Conservation (phyloP, 2,329 filamentous ascomycete genomes). For the Penicillium sp. region DNA sequence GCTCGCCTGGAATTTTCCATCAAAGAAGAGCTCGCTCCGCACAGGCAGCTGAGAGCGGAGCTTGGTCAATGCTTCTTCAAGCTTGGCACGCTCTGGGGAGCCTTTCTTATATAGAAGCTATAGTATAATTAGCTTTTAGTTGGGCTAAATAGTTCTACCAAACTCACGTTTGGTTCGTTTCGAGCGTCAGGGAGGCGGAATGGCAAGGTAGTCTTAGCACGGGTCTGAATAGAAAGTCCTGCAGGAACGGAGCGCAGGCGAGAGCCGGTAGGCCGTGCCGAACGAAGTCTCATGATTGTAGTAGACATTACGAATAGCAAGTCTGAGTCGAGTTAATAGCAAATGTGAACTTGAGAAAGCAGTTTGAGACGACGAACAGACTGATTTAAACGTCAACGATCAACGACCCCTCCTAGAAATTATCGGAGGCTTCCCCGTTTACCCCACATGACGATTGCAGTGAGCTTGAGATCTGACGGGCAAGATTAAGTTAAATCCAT, state of each 20-base stretch:
- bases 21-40: slow-evolving; percentile 31
- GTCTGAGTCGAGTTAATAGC: background rate
- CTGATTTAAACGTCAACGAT: slow-evolving; percentile 1
- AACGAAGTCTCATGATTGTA: slow-evolving; percentile 20
- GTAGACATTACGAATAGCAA: slow-evolving; percentile 18
- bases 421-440: slow-evolving; percentile 7
- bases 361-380: background rate
- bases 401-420: background rate
- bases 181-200: slow-evolving; percentile 34
- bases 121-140: background rate
- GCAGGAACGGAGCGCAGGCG: slow-evolving; percentile 13
- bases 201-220: slow-evolving; percentile 29
- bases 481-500: background rate
- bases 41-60: slow-evolving; percentile 38
- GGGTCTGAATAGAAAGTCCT: slow-evolving; percentile 17
- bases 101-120: slow-evolving; percentile 30
- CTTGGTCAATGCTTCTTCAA: slow-evolving; percentile 33
- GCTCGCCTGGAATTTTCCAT: slow-evolving; percentile 29
- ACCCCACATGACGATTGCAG: slow-evolving; percentile 2
- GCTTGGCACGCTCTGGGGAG: slow-evolving; percentile 36
- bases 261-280: slow-evolving; percentile 16
- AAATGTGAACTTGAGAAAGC: background rate
- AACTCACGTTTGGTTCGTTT: slow-evolving; percentile 40
- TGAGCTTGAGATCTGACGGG: background rate
- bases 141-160: background rate